Base-by-base conservation (phyloP, 768 basidiomycete species). In the Kwoniella heveanensis region DNA sequence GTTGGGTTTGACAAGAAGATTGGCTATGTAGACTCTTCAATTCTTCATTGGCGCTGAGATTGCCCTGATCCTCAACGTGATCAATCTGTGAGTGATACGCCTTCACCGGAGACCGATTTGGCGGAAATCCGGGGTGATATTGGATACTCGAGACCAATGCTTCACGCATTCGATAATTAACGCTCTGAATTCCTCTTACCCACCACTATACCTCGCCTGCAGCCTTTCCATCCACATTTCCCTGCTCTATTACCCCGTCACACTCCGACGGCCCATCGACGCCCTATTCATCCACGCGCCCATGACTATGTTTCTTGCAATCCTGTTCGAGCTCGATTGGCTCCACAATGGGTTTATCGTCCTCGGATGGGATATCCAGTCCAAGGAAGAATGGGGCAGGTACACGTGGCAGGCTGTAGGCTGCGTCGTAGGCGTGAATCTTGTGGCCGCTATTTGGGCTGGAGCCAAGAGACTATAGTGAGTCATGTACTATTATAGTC, bases 231-330 rank as follows among this genome's bases (percentile, higher is more conserved):
- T 91, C 58, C 92, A 92, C 74, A 71, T 92, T 50, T 87, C 86
- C 0, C 83, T 95, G 6, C 82, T 92, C 47, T 81, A 88, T 17
- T 91, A 93, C 73, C 80, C 80, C n/a, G 64, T 77, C 39, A 75
- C 77, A 5, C 65, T 74, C 48, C 61, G 65, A 24, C 69, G 76
- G 36, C 91, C 90, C 0, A 78, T 94, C 44, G 91, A 93, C 77
- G 86, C 86, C 32, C 83, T 87, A 0, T 87, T 94, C 68, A 90
- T 96, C 60, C 93, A 96, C 69, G 89, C 90, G 0, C 94, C 94
- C 0, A 82, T 95, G 57, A 73, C 75, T 7, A 68, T 80, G 54
- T 68, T 78, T 58, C 62, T 76, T 26, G 73, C 89, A 36, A 80
- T 89, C 61, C 87, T 91, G 64, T 70, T 86, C 85, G 52, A 89